Evolutionary conservation across 306 rosid species (phyloP), one percentile per base, ranked within the genome.

Genomic region (Prunus mongolica): DNA sequence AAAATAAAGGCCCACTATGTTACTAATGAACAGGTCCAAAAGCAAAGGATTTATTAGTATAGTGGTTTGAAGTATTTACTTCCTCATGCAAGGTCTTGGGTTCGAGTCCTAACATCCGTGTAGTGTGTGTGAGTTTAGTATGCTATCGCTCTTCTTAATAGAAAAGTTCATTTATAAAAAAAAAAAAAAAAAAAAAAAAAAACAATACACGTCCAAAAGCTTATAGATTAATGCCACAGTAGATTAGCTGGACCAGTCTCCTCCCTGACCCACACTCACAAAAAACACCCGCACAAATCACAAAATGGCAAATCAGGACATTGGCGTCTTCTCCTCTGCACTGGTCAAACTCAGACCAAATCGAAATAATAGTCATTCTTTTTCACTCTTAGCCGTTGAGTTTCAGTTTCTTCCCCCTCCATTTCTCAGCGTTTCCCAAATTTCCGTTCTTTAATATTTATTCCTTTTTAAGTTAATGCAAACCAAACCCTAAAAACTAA

Each of bases 351-450:
- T 45, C 19, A 25, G 41, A 57, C 34, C 67, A 19, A 41, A 76
- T 1, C 64, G 34, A 60, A 56, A 7, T 4, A 63, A 14, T n/a
- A 60, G 11, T 5, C 9, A 25, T 15, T 44, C 44, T 32, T n/a
- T 14, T 19, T 45, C 45, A 22, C 19, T 2, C 24, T 32, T 80
- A 78, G 71, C 83, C 78, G 76, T 81, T 83, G 78, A 56, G 85
- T 72, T 50, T 71, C 75, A 71, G 78, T 78, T 54, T 77, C 32
- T 76, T 56, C 61, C 57, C 60, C 63, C 81, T 32, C 65, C 69
- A 2, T 60, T 51, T 57, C 44, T 20, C 49, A 16, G 14, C 27
- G 6, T n/a, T 27, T 46, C 16, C 62, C 18, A n/a, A 28, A 32
- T 65, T 19, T 32, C 25, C 51, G 5, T 12, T 12, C 27, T 1